Base-by-base conservation (phyloP, 2,329 filamentous ascomycete species). In the Clonostachys rhizophaga region DNA sequence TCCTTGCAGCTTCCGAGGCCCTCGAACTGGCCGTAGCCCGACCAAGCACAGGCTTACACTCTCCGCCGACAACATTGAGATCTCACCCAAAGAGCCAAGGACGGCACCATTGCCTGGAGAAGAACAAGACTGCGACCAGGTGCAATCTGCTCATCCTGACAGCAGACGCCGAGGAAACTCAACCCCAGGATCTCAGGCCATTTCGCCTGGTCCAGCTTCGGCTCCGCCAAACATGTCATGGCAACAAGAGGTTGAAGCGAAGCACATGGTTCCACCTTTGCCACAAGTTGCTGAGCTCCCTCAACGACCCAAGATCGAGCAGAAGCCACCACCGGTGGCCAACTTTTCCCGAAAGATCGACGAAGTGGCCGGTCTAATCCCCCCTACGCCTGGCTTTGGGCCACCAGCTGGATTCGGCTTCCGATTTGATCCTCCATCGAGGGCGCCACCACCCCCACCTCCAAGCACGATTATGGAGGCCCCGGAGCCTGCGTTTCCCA, bases 151-250 rank as follows among this genome's bases (percentile, higher is more conserved):
- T 39, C 35, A 41, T 18, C 17, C 18, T 6, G 61, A 51, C 58
- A 64, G 44, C 70, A 64, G 42, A 47, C 65, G 67, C 5, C 69
- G 79, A 43, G 76, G 74, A 2, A 78, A 76, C 53, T 82, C 79
- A 3, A 78, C 75, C 5, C 72, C 79, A 0, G 70, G 66, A 33
- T 56, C 67, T 9, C 73, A 76, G 36, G 61, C 71, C 5, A 71
- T 83, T 17, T 79, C 78, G 1, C 77, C 82, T 1, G 83, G 83
- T 0, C 83, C 84, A 11, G 84, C 83, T 1, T 87, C 84, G 3
- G 84, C 84, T 3, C 84, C 84, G 1, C 80, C 81, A 9, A 81
- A 70, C 45, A 78, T 81, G 47, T 76, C 78, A 2, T 86, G 82
- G 80, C 69, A 71, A 9, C 71, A 76, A 48, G 57, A 50, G 48